Conservation (phyloP, 257 asterid genomes). For the Agastache rugosa region DNA sequence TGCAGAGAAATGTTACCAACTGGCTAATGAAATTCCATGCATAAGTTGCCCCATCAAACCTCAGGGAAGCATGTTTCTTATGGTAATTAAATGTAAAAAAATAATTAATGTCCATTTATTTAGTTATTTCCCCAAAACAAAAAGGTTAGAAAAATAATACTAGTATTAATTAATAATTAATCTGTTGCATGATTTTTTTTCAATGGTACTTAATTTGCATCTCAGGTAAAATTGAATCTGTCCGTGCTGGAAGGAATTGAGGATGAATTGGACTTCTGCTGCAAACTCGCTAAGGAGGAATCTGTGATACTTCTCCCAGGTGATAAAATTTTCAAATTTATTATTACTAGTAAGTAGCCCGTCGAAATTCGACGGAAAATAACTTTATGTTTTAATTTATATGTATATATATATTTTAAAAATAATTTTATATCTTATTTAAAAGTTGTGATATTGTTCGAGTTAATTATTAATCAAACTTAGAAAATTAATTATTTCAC, state of each 20-base stretch:
- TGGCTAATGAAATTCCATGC: conserved; percentile 50
- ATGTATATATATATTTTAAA: too few relatives aligned
- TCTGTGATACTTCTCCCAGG: conserved; percentile 70
- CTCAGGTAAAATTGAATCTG: conserved; percentile 57
- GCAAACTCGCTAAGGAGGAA: conserved; percentile 68
- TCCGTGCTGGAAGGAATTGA: conserved; percentile 46
- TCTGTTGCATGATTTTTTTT: not conserved
- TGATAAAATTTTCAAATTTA: too few relatives aligned
- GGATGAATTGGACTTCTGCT: conserved; percentile 62
- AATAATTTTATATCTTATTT: too few relatives aligned
- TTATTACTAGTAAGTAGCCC: too few relatives aligned
- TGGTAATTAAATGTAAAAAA: conserved; percentile 44
- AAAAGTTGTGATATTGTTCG: too few relatives aligned
- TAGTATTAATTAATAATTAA: too few relatives aligned
- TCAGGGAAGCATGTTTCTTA: conserved; percentile 70
- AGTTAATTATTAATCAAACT: too few relatives aligned
- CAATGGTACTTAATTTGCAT: not conserved
- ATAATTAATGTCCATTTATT: not conserved
- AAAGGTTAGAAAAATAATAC: not conserved
- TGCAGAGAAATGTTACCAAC: conserved; percentile 48
- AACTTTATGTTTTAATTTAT: too few relatives aligned
- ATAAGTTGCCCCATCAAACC: conserved; percentile 59
- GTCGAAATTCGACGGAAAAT: too few relatives aligned
- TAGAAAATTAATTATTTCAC: too few relatives aligned
- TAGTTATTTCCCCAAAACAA: not conserved